Conservation (phyloP, 163 green algal genomes). For the Smithsoniella earleae region DNA sequence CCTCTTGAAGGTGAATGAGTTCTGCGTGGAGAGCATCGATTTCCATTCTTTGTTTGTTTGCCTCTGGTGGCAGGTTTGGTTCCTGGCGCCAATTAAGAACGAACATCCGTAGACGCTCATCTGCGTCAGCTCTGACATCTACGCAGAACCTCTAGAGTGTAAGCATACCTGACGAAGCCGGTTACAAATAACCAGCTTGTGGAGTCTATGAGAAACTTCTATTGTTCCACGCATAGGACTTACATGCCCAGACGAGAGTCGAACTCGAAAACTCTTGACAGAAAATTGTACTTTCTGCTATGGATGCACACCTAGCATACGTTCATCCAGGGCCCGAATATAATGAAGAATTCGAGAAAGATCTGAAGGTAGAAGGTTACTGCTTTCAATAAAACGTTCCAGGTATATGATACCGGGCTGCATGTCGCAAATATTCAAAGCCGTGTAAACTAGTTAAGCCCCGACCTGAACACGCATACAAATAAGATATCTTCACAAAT, state of each 20-base stretch:
- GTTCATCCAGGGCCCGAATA: constrained; percentile 46
- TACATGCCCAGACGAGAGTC: neutral
- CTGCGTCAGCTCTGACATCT: constrained; percentile 21
- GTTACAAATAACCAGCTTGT: too few relatives aligned
- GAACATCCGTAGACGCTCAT: neutral
- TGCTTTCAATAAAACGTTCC: constrained; percentile 45
- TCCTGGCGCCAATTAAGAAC: neutral
- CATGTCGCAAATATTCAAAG: too few relatives aligned
- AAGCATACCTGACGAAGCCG: neutral
- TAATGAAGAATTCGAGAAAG: constrained; percentile 47
- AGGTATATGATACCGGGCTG: constrained; percentile 45
- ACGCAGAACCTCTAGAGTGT: neutral
- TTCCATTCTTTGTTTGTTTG: neutral
- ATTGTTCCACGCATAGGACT: neutral
- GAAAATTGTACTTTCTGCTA: too few relatives aligned
- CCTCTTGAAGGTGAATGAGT: constrained; percentile 23
- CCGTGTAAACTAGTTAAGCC: too few relatives aligned
- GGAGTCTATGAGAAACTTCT: too few relatives aligned
- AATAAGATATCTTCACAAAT: too few relatives aligned
- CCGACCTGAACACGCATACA: too few relatives aligned
- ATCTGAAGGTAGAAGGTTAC: constrained; percentile 39
- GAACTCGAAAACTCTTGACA: neutral
- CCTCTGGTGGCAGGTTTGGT: neutral
- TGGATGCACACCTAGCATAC: constrained; percentile 24
- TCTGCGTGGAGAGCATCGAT: constrained; percentile 19